Base-by-base conservation (phyloP, 352 stramenopile genomes). In the Plasmopara viticola region DNA sequence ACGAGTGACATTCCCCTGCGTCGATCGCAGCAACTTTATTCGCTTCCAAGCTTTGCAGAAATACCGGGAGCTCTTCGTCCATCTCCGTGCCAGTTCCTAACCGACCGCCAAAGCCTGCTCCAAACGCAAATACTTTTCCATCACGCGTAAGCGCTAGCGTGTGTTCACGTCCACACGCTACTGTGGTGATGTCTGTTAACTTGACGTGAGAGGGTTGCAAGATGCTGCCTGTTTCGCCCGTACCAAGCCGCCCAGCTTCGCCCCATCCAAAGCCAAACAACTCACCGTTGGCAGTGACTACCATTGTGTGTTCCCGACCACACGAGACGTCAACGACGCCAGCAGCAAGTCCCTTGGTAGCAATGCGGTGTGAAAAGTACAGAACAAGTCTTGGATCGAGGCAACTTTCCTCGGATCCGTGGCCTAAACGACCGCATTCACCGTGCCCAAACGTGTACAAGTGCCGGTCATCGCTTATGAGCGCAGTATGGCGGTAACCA, bases 251-350 rank as follows among this genome's bases (percentile, higher is more conserved):
- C 13, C 83, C 84, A 30, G 81, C 84, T 68, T 95, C 83, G 9
- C 77, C 79, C 84, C 83, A 95, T 7, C 84, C 86, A 45, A 91
- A 95, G 5, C 77, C 83, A 33, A 73, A 94, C 9, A 95, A 59
- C 2, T 87, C 65, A 0, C 84, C 78, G 33, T 72, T 89, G 14
- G 46, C 44, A 6, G 79, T 64, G 6, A 91, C 81, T 12, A 70
- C 74, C 74, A 95, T 88, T 6, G 86, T 94, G 48, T 95, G 86
- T 46, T 95, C 84, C 14, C 84, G 81, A 9, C 86, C 86, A 49
- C 86, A 95, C 0, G 83, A 72, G 0, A 89, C 75, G 20, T 73
- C 66, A 7, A 56, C 39, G 43, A 86, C 64, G 6, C 80, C 68
- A 6, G 57, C 72, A 31, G 40, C 28, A 1, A 65, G 49, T 4